These are phyloP conservation scores for Candida piceae DNA, from an alignment of 805 yeast species.

Conservation along the genomic window DNA sequence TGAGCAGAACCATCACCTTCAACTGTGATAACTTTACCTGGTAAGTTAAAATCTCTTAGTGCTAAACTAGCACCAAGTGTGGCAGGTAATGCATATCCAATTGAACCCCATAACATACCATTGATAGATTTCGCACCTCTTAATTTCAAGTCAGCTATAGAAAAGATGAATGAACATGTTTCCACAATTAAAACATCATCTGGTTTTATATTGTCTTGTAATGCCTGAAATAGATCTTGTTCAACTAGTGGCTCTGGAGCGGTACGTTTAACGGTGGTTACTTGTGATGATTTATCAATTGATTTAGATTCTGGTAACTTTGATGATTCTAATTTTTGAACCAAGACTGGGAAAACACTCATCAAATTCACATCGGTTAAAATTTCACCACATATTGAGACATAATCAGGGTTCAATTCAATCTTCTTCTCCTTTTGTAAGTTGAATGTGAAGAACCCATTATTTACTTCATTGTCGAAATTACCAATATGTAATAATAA, in stretches of 20 bases:
- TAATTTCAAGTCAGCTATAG: constrained; percentile 34
- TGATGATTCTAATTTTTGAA: constrained; percentile 31
- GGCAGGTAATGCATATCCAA: constrained; percentile 50
- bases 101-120: constrained; percentile 43
- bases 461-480: constrained; percentile 56
- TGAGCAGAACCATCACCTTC: constrained; percentile 57
- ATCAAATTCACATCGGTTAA: constrained; percentile 30
- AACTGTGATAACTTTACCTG: constrained; percentile 37
- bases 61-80: constrained; percentile 45
- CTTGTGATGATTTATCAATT: constrained; percentile 1
- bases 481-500: constrained; percentile 69
- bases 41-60: constrained; percentile 33
- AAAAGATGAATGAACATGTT: constrained; percentile 45
- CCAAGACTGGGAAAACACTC: constrained; percentile 30
- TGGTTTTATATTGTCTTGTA: constrained; percentile 31
- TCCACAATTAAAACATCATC: constrained; percentile 41
- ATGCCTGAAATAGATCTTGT: constrained; percentile 31
- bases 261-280: neutral
- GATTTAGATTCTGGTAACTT: constrained; percentile 9
- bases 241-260: constrained; percentile 24
- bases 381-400: constrained; percentile 31
- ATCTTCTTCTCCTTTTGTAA: constrained; percentile 25
- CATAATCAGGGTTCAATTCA: constrained; percentile 38
- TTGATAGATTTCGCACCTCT: constrained; percentile 32
- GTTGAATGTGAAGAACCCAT: constrained; percentile 50